Evolutionary conservation across 306 rosid genomes (phyloP), one percentile per base, ranked within the genome.

Genomic region (Psophocarpus tetragonolobus): DNA sequence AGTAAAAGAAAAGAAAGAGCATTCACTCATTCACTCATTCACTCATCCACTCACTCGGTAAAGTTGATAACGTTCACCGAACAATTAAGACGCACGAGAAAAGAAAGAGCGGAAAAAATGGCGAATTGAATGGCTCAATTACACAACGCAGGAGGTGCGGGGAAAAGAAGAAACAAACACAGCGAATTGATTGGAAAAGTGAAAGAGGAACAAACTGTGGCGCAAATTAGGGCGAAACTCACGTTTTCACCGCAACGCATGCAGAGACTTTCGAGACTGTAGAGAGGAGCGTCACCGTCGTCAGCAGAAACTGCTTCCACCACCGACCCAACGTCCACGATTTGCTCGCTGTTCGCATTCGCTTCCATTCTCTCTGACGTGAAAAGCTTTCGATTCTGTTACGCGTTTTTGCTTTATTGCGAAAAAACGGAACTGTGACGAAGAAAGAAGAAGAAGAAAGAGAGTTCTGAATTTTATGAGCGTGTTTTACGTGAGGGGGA

Each of bases 211-310:
- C 35, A 32, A 44, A 14, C 2, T 6, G 36, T 6, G 64, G 29
- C 47, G 36, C 3, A 12, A 74, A 26, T 51, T 21, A 45, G 73
- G 63, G 57, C 68, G 33, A 36, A 33, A 21, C 9, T 2, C 83
- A 95, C 98, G 35, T 95, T 95, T 80, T 89, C 77, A 38, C 84
- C 74, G 65, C 97, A 95, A 45, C 97, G 97, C 98, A 95, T 95
- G 83, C 98, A 95, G 76, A 92, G 93, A 82, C 97, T 89, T 79
- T 95, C 97, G 48, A 95, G 66, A 65, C 51, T 39, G 84, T 91
- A 92, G 41, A 92, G 87, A 3, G 97, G 97, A 13, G 90, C 87
- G 29, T 88, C 93, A 5, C 70, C 77, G 45, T 76, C 88, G 3
- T 85, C 90, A 26, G 94, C 88, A 54, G 96, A 81, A 68, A 95